phyloP scores from a whole-genome alignment of 225 moss, liverwort and hornwort genomes.

The Sphagnum contortum region DNA sequence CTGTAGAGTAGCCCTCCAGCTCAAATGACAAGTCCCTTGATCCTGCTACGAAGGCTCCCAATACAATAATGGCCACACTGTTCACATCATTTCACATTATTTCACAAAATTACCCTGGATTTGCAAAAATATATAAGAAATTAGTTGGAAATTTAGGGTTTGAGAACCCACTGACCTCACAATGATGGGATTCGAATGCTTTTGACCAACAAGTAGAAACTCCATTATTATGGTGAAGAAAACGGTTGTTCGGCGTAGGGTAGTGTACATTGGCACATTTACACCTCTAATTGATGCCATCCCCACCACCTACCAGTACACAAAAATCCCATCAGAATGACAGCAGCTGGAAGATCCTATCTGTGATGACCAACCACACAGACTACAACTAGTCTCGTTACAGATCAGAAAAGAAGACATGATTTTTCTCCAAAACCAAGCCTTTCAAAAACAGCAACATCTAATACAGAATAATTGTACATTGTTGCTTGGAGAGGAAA shows the following conservation, averaged over 20 bases:
- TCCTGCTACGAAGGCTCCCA: constrained; percentile 86
- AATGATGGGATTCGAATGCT: constrained; percentile 61
- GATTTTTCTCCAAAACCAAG: too few relatives aligned
- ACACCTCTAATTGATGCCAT: constrained; percentile 99
- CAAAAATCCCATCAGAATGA: too few relatives aligned
- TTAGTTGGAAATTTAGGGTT: not conserved
- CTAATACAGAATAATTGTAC: too few relatives aligned
- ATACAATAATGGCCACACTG: constrained; percentile 88
- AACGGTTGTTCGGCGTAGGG: constrained; percentile 93
- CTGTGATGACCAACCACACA: too few relatives aligned
- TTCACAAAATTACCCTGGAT: not conserved
- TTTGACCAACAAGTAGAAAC: constrained; percentile 72
- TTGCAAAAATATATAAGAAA: not conserved
- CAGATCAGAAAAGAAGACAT: too few relatives aligned
- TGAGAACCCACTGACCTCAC: constrained; percentile 40
- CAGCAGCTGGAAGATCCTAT: too few relatives aligned
- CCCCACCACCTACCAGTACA: constrained; percentile 60
- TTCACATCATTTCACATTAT: constrained; percentile 5
- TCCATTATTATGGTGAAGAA: constrained; percentile 92
- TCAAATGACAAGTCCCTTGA: constrained; percentile 87
- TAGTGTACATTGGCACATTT: constrained; percentile 97
- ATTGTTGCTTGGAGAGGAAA: too few relatives aligned
- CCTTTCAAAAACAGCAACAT: too few relatives aligned
- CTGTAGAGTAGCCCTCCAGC: constrained; percentile 60
- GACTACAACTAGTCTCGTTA: too few relatives aligned